Evolutionary conservation across 192 early-diverging fungal genomes (phyloP).

Genomic region (Coemansia guatemalensis): DNA sequence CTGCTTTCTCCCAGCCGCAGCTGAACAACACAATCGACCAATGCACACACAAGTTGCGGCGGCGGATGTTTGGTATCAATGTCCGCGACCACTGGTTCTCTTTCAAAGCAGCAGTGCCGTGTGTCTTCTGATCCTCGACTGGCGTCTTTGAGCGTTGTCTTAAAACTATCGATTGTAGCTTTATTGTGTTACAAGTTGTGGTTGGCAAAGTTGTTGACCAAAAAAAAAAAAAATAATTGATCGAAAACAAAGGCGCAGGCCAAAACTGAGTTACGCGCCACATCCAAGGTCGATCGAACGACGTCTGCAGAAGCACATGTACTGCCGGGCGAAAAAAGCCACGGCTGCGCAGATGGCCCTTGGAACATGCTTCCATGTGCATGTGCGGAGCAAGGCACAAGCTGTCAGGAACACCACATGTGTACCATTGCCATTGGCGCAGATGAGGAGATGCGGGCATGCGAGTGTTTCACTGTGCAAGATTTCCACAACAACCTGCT

Average conservation of each 20-base stretch:
- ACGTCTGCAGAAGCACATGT: not conserved
- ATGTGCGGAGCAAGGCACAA: not conserved
- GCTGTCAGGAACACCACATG: not conserved
- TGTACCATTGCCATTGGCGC: not conserved
- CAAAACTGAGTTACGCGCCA: not conserved
- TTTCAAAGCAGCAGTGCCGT: not conserved
- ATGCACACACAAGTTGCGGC: not conserved
- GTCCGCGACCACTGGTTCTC: not conserved
- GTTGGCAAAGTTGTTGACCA: not conserved
- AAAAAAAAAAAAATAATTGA: too few species aligned
- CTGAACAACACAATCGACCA: not conserved
- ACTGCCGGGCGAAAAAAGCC: not conserved
- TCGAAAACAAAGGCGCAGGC: not conserved
- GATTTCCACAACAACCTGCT: not conserved
- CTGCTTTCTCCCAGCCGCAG: not conserved
- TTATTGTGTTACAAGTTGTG: not conserved
- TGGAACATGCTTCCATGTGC: not conserved
- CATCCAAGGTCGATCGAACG: not conserved
- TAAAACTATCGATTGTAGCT: not conserved
- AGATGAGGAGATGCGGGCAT: not conserved
- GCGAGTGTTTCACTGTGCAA: not conserved
- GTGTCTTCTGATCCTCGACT: not conserved
- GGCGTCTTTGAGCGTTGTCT: not conserved
- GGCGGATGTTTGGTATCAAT: not conserved
- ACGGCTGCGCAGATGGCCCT: not conserved